Percentiles rank a stretch among this genome's conserved stretches.
phyloP scores from a whole-genome alignment of 2,329 filamentous ascomycete species.

The Chaetoscypha palmicola region DNA sequence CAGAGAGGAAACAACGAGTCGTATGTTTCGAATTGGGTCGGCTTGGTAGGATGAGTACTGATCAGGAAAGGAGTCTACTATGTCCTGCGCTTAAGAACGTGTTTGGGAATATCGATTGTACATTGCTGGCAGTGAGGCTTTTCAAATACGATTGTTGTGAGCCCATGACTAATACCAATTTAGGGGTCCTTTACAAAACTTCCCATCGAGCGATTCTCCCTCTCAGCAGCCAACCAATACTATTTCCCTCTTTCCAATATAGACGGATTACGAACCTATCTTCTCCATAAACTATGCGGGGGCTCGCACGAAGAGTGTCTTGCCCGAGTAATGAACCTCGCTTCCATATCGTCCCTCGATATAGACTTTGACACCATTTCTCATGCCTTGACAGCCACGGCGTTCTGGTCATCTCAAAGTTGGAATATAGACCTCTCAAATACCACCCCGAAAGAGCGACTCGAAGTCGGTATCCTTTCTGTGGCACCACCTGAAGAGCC shows the following conservation, averaged over 20 bases:
- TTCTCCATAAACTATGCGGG: constrained; percentile 46
- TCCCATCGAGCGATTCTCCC: constrained; percentile 53
- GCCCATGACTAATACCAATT: constrained; percentile 9
- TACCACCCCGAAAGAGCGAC: constrained; percentile 40
- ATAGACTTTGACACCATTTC: constrained; percentile 69
- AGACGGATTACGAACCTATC: constrained; percentile 45
- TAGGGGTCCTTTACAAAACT: constrained; percentile 57
- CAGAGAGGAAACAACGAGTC: constrained; percentile 20
- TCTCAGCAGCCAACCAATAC: constrained; percentile 61
- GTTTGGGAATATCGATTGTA: constrained; percentile 54
- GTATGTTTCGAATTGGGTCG: constrained; percentile 12
- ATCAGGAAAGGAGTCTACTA: constrained; percentile 38
- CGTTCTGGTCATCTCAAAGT: constrained; percentile 48
- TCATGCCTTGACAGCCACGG: constrained; percentile 57
- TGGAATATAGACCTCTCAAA: constrained; percentile 24
- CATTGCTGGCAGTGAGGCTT: constrained; percentile 37
- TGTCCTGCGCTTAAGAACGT: constrained; percentile 51
- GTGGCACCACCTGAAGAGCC: constrained; percentile 56
- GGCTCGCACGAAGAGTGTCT: constrained; percentile 42
- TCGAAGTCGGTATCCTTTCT: constrained; percentile 76
- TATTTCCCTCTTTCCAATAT: constrained; percentile 58
- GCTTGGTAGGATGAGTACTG: constrained; percentile 1
- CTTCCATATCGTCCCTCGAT: constrained; percentile 59
- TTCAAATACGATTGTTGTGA: neutral
- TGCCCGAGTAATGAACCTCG: constrained; percentile 39